Percentiles rank a stretch among this genome's conserved stretches.
Evolutionary conservation across 208 protist species (phyloP).

Genomic region (Sergeia podlipaevii): DNA sequence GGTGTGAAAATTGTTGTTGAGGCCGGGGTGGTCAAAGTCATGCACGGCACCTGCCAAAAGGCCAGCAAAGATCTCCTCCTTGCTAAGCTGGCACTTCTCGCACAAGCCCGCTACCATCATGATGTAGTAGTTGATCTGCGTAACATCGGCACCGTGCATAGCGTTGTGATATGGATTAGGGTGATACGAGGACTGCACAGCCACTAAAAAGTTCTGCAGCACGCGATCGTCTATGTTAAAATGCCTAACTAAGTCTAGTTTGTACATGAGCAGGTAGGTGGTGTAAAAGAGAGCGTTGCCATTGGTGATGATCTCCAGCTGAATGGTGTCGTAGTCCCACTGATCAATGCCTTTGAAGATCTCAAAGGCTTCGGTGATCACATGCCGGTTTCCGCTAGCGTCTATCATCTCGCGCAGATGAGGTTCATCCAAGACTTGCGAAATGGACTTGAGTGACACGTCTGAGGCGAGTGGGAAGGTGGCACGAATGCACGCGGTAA

Average conservation of each 20-base stretch:
- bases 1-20: conserved; percentile 97
- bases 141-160: conserved; percentile 92
- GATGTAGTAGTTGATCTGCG: conserved; percentile 93
- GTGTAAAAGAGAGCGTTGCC: conserved; percentile 88
- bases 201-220: conserved; percentile 80
- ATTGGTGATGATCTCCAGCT: conserved; percentile 84
- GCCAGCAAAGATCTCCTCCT: conserved; percentile 89
- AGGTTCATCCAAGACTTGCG: conserved; percentile 43
- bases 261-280: conserved; percentile 81
- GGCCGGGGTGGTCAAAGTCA: conserved; percentile 96
- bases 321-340: conserved; percentile 88
- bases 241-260: conserved; percentile 80
- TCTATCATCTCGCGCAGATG: conserved; percentile 52
- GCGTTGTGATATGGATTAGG: conserved; percentile 92
- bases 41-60: conserved; percentile 92
- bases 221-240: conserved; percentile 82
- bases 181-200: conserved; percentile 86
- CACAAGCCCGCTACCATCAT: conserved; percentile 74
- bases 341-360: conserved; percentile 84
- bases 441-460: conserved; percentile 40
- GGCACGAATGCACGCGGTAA: conserved; percentile 63
- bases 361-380: conserved; percentile 65
- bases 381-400: conserved; percentile 34
- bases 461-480: conserved; percentile 54
- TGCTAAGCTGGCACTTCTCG: conserved; percentile 67